Conservation (phyloP, 257 asterid species). For the Buddleja alternifolia region DNA sequence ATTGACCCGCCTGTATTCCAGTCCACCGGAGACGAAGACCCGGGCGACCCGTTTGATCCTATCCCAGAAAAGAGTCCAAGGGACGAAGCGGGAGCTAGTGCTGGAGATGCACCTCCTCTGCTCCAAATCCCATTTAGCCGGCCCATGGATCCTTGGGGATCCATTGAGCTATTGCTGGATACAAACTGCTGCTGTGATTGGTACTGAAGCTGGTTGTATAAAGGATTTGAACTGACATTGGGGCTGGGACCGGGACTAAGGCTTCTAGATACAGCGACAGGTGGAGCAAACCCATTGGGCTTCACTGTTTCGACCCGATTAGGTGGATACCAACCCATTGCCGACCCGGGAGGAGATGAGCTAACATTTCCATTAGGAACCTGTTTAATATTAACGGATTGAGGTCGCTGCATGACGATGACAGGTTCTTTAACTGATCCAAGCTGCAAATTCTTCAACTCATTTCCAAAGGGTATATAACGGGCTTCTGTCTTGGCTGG, state of each 20-base stretch:
- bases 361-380: slow-evolving; percentile 43
- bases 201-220: slow-evolving; percentile 50
- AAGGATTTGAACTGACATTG: slow-evolving; percentile 36
- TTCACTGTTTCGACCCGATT: slow-evolving; percentile 37
- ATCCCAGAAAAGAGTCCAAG: slow-evolving; percentile 64
- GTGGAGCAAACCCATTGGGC: slow-evolving; percentile 45
- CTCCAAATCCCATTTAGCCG: slow-evolving; percentile 44
- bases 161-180: slow-evolving; percentile 42
- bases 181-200: slow-evolving; percentile 50
- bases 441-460: slow-evolving; percentile 60
- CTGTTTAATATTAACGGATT: slow-evolving; percentile 40
- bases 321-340: slow-evolving; percentile 47
- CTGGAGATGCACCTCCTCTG: slow-evolving; percentile 43
- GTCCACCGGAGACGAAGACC: slow-evolving; percentile 52
- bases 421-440: slow-evolving; percentile 74
- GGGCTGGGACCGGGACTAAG: slow-evolving; percentile 37
- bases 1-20: slow-evolving; percentile 58
- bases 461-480: slow-evolving; percentile 45
- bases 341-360: slow-evolving; percentile 55
- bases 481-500: slow-evolving; percentile 48
- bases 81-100: slow-evolving; percentile 58
- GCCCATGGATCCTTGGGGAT: slow-evolving; percentile 34
- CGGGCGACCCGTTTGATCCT: slow-evolving; percentile 47
- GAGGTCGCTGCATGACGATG: slow-evolving; percentile 60
- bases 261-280: slow-evolving; percentile 46